Conservation (phyloP, 129 eudicot genomes). For the Sambucus nigra region DNA sequence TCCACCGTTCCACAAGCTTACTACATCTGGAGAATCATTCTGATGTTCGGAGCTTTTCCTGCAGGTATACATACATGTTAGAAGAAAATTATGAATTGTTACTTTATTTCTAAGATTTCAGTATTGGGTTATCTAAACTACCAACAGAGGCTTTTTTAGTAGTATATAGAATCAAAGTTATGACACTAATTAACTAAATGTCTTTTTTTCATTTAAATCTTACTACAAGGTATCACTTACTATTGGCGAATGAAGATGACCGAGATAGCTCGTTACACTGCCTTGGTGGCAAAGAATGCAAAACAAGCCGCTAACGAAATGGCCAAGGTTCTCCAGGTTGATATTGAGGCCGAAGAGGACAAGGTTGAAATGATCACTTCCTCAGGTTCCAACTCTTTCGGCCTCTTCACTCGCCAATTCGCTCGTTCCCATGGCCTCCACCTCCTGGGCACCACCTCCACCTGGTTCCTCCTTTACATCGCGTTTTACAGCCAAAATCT, state of each 20-base stretch:
- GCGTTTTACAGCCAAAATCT: slow-evolving; percentile 10
- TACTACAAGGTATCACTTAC: not conserved
- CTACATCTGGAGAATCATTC: slow-evolving; percentile 3
- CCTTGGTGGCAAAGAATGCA: slow-evolving; percentile 15
- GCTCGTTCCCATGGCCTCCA: slow-evolving; percentile 15
- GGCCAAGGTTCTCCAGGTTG: not conserved
- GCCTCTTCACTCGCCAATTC: slow-evolving; percentile 10
- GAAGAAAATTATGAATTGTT: not conserved
- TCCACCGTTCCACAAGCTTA: slow-evolving; percentile 6
- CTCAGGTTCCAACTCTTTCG: not conserved
- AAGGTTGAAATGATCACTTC: not conserved
- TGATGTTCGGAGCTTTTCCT: slow-evolving; percentile 5
- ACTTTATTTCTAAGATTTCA: no score
- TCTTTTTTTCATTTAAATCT: not conserved
- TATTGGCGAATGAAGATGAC: slow-evolving; percentile 2
- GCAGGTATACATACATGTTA: not conserved
- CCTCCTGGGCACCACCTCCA: slow-evolving; percentile 13
- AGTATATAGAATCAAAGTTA: no score
- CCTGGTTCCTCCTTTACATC: slow-evolving; percentile 17
- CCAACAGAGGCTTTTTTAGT: no score
- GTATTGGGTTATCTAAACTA: not conserved
- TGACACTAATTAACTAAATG: no score
- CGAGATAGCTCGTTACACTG: slow-evolving; percentile 8
- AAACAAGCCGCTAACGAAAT: slow-evolving; percentile 16
- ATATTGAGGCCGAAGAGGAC: slow-evolving; percentile 4